Base-by-base conservation (phyloP, 2,329 filamentous ascomycete genomes). In the Aulographum hederae region DNA sequence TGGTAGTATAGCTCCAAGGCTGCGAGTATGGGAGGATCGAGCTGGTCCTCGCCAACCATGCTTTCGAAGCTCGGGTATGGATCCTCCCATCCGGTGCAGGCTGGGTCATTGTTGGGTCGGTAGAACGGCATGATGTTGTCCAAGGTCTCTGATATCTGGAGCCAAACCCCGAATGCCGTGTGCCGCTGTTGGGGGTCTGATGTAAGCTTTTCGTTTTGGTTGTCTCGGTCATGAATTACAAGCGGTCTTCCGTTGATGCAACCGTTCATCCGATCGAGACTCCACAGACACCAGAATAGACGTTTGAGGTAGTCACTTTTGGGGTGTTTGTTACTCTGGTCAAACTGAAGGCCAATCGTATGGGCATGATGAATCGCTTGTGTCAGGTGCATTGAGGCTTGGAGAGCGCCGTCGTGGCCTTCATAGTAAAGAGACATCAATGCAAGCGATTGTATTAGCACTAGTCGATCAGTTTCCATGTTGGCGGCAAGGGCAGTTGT, bases 1-100 rank as follows among this genome's bases (percentile, higher is more conserved):
- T 69, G 61, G 36, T 70, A 69, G 43, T 63, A 68, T 2, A 70
- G 45, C 34, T 69, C 67, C 5, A 70, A 46, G 4, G 67, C 52
- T 11, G 55, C 59, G 62, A 31, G 26, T 26, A 26, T 33, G 18
- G 15, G 36, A 44, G 38, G 36, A 55, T 52, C 44, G 52, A 54
- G 43, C 39, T 14, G 27, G 8, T 54, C 45, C 14, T 45, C 43
- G 35, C 52, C 53, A 4, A 60, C 46, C 40, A 61, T 53, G 32
- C 56, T 54, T 36, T 58, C 57, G 26, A 61, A 54, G 3, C 54
- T 52, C n/a, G 58, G 40, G 37, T 59, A 58, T 34, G 54, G 51
- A 18, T 58, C 52, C 40, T 63, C 60, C 56, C 59, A 60, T 2
- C 59, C 60, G 12, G 54, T 60, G 25, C 53, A 46, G 28, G 53